phyloP scores from a whole-genome alignment of 495 filamentous ascomycete species.

The Neurospora sp. region DNA sequence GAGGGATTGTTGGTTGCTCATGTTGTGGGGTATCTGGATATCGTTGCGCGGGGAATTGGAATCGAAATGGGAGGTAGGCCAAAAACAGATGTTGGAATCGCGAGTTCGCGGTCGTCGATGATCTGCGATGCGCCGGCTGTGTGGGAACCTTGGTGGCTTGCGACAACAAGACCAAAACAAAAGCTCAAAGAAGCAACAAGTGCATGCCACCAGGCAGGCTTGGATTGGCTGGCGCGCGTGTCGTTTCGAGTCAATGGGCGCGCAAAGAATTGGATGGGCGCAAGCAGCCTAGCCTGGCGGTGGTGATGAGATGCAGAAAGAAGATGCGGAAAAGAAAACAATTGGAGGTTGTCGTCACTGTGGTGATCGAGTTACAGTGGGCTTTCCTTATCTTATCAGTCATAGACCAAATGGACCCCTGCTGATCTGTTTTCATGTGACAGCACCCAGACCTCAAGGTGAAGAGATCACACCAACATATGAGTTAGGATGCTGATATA shows the following conservation, averaged over 20 bases:
- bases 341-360: neutral
- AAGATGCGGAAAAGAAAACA: neutral
- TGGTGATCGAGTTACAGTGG: neutral
- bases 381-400: neutral
- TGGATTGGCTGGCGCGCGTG: neutral
- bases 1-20: conserved; percentile 23
- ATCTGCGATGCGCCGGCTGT: neutral
- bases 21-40: conserved; percentile 6
- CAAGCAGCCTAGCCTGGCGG: neutral
- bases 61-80: too few species aligned
- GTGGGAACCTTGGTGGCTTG: neutral
- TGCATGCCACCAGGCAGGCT: neutral
- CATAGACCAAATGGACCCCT: neutral
- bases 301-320: neutral
- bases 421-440: neutral
- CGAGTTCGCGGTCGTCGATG: neutral
- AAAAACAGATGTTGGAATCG: conserved; percentile 7
- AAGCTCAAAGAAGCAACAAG: neutral
- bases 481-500: too few species aligned
- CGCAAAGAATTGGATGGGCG: neutral
- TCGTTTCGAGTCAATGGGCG: rapidly evolving
- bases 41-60: neutral
- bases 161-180: neutral
- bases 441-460: neutral
- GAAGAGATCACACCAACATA: neutral